phyloP scores from a whole-genome alignment of 2,329 filamentous ascomycete genomes.

The Davidsoniella neocaledoniae region DNA sequence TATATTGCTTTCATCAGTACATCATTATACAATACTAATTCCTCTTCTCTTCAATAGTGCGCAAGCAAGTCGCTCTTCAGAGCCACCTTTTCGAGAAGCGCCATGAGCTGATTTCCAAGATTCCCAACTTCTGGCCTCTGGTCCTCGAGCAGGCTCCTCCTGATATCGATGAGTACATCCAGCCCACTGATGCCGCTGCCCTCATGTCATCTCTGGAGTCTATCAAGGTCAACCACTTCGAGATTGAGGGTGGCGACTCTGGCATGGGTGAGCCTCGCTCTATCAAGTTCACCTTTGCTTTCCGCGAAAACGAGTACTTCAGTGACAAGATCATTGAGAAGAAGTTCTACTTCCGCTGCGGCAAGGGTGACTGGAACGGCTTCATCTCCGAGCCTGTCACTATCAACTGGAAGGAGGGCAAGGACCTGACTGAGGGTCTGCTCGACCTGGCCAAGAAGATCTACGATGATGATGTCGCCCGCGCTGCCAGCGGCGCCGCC shows the following conservation, averaged over 20 bases:
- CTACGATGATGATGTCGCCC: conserved; percentile 43
- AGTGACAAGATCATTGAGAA: conserved; percentile 66
- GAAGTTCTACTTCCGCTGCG: conserved; percentile 72
- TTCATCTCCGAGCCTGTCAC: conserved; percentile 78
- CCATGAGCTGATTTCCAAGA: conserved; percentile 48
- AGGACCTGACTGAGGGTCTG: conserved; percentile 70
- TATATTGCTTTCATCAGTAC: background rate
- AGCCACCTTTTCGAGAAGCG: conserved; percentile 63
- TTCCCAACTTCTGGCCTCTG: conserved; percentile 86
- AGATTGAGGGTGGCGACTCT: conserved; percentile 40
- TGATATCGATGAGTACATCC: conserved; percentile 78
- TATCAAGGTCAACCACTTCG: conserved; percentile 64
- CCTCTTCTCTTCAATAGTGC: conserved; percentile 33
- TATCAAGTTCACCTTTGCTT: conserved; percentile 61
- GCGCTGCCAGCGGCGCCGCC: conserved; percentile 22
- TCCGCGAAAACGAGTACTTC: conserved; percentile 69
- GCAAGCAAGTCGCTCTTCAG: conserved; percentile 52
- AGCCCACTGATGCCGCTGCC: conserved; percentile 59
- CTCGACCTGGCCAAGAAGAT: conserved; percentile 56
- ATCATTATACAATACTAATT: conserved; percentile 12
- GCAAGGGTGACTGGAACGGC: conserved; percentile 49
- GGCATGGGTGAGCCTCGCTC: conserved; percentile 61
- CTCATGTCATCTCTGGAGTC: conserved; percentile 51
- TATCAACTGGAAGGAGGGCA: conserved; percentile 73
- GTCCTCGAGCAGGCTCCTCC: conserved; percentile 75